Conservation (phyloP, 495 filamentous ascomycete genomes). For the Podospora pseudocomata region DNA sequence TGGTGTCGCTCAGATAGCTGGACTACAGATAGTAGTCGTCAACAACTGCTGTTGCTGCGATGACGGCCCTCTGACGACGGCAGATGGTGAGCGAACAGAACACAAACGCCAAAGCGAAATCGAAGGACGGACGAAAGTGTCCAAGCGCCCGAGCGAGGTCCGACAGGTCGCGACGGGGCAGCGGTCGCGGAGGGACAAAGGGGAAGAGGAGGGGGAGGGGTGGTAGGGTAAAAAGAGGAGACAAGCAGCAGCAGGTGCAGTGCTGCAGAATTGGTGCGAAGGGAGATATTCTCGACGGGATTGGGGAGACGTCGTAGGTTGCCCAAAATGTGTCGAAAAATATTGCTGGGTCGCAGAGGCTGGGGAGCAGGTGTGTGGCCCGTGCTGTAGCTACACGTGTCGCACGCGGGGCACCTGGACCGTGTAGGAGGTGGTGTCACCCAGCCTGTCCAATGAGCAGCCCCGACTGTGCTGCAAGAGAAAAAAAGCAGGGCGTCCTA, state of each 20-base stretch:
- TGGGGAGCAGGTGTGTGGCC: conserved; percentile 1
- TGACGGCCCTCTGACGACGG: conserved; percentile 15
- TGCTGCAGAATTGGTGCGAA: neutral
- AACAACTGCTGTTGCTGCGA: neutral
- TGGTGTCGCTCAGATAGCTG: neutral
- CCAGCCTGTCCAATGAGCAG: neutral
- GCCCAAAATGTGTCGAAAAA: conserved; percentile 1
- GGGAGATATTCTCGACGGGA: neutral
- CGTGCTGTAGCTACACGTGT: conserved; percentile 9
- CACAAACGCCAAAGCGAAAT: conserved; percentile 1
- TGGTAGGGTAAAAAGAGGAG: neutral
- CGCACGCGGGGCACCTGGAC: conserved; percentile 3
- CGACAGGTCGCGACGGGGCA: neutral
- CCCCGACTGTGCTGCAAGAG: neutral
- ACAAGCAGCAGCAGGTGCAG: neutral
- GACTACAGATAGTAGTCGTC: neutral
- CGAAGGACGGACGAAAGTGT: neutral
- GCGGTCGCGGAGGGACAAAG: neutral
- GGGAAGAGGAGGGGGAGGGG: neutral
- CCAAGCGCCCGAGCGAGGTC: neutral
- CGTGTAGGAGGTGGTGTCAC: neutral
- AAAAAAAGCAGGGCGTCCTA: conserved; percentile 6
- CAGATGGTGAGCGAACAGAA: neutral
- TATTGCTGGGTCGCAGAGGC: neutral
- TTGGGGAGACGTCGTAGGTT: neutral